Evolutionary conservation across 768 basidiomycete genomes (phyloP), one percentile per base, ranked within the genome.

Genomic region (Suillus placidus): DNA sequence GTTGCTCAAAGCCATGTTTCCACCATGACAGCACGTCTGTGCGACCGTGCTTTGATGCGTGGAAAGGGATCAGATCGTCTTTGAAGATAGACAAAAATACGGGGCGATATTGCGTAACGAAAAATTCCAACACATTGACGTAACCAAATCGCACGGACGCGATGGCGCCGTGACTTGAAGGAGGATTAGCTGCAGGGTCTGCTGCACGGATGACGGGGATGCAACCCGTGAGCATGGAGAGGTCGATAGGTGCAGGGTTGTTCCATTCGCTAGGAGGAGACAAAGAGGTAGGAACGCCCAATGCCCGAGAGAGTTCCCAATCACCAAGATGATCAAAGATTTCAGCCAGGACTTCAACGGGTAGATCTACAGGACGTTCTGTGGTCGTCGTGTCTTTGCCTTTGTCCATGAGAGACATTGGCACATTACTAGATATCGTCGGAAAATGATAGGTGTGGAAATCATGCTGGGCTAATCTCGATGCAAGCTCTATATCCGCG

Each of bases 241-340:
- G 78, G 77, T 96, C 94, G 7, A 86, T 88, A 34, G 77, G 71
- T 23, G 88, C 86, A 8, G 94, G 91, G 49, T 85, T 84, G 57
- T 79, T 79, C 94, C 94, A 96, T 30, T 89, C 87, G 6, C 80
- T 76, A 12, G 93, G 92, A 34, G 81, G 83, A 6, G 85, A 76
- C 0, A 95, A 75, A 10, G 86, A 86, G 6, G 92, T 92, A 13
- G 88, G 90, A 1, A 94, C 80, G 23, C 88, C 87, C 42, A 95
- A 85, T 16, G 94, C 89, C 66, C 87, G 89, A 14, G 89, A 82
- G 10, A 96, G 87, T 70, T 94, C 91, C 92, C 93, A 96, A 74
- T 93, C 89, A 16, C 89, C 91, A 10, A 93, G 75, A 69, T 90
- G 85, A 65, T 94, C 90, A 76, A 94, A 76, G 66, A 94, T 92